Evolutionary conservation across 1,284 basidiomycete species (phyloP), one percentile per base, ranked within the genome.

Genomic region (Heliocybe sulcata): DNA sequence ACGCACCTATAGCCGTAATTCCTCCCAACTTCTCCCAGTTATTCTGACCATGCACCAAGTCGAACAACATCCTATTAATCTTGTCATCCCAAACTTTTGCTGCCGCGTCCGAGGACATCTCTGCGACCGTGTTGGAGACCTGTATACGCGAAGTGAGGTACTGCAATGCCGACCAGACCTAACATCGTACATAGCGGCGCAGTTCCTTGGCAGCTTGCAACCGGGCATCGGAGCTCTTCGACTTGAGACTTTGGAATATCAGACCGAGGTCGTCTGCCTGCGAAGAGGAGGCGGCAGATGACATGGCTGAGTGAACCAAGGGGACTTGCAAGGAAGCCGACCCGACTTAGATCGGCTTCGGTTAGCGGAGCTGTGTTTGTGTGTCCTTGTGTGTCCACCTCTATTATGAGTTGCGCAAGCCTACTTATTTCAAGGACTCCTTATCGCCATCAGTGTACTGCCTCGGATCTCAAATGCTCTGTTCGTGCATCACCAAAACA

Each of bases 1-100:
- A 68, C 77, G 62, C 62, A 89, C 90, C 87, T 66, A 94, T 94
- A 35, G 91, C 91, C 59, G 87, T 67, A 53, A 94, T 76, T 35
- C 91, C 92, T 31, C 92, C 92, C 58, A 92, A 79, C 61, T 90
- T 88, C 65, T 92, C 90, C 20, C 77, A 73, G 53, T 74, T 81
- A 64, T 82, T 83, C 62, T 84, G 83, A 63, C 87, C 90, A 67
- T 94, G 91, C 52, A 90, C 87, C 53, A 94, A 77, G 61, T 92
- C 88, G 61, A 92, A 92, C 55, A 94, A 76, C 38, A 83, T 74
- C 59, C 85, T 80, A 66, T 85, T 92, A 59, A 94, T 87, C 54
- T 80, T 82, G 59, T 90, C 87, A 57, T 92, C 89, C 88, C 88
- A 92, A 52, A 92, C 72, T 66, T 90, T 90, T 0, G 82, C 79